Evolutionary conservation across 2,329 filamentous ascomycete genomes (phyloP).

Genomic region (Dothistroma septosporum): DNA sequence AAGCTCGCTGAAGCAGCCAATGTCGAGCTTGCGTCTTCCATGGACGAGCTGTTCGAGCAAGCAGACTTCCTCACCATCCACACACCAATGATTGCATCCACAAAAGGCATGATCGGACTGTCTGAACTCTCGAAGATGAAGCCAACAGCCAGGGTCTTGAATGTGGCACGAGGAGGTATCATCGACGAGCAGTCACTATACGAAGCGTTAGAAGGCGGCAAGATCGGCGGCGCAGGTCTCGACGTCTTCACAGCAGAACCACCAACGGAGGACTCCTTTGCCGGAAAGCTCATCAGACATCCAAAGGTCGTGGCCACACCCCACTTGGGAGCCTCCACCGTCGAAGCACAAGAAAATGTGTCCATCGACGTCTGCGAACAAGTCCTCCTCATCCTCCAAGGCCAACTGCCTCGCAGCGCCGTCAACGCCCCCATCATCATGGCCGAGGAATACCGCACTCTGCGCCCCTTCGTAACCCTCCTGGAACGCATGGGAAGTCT

Average conservation of each 20-base stretch:
- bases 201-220: conserved; percentile 63
- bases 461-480: conserved; percentile 71
- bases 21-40: conserved; percentile 43
- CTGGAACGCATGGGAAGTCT: conserved; percentile 75
- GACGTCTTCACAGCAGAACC: conserved; percentile 79
- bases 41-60: conserved; percentile 54
- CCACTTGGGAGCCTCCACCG: conserved; percentile 73
- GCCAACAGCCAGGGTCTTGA: conserved; percentile 66
- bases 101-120: conserved; percentile 66
- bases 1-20: conserved; percentile 66
- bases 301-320: conserved; percentile 72
- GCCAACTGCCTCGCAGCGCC: conserved; percentile 66
- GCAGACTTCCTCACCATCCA: conserved; percentile 78
- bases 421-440: conserved; percentile 80
- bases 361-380: conserved; percentile 79
- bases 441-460: conserved; percentile 71
- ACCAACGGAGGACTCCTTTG: conserved; percentile 55
- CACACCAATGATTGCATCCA: conserved; percentile 73
- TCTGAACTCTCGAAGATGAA: conserved; percentile 69
- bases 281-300: conserved; percentile 62
- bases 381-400: conserved; percentile 67
- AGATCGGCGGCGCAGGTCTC: conserved; percentile 71
- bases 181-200: conserved; percentile 73
- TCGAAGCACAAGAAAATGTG: conserved; percentile 81
- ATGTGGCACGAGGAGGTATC: conserved; percentile 75